Evolutionary conservation across 169 alveolate genomes (phyloP).

Genomic region (Cystoisospora suis): DNA sequence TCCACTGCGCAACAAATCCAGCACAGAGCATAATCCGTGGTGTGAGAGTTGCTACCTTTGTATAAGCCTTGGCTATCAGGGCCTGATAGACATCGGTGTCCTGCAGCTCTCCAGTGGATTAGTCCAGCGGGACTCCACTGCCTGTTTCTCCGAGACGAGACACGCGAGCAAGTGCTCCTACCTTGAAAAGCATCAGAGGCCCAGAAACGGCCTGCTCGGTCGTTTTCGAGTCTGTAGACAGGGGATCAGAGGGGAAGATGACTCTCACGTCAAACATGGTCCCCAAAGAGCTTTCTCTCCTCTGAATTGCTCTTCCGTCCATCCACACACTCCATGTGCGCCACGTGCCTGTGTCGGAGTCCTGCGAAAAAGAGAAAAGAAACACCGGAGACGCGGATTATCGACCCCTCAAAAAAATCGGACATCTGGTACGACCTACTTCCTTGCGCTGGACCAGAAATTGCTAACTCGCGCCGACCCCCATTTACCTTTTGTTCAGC

Average conservation of each 20-base stretch:
- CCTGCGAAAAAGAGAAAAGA: background rate
- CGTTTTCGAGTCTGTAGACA: background rate
- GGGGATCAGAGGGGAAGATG: constrained; percentile 37
- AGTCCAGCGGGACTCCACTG: too few species aligned
- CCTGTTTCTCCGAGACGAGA: too few species aligned
- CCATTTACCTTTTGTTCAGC: constrained; percentile 19
- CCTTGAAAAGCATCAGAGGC: constrained; percentile 52
- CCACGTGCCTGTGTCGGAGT: constrained; percentile 52
- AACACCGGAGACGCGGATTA: background rate
- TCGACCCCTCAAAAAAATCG: background rate
- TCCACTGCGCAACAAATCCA: constrained; percentile 43
- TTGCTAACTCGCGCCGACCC: background rate
- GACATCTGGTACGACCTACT: background rate
- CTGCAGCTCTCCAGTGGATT: too few species aligned
- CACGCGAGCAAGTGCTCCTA: too few species aligned
- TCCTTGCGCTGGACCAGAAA: background rate
- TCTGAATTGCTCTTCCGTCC: constrained; percentile 52
- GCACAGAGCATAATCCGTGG: too few species aligned
- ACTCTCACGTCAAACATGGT: constrained; percentile 41
- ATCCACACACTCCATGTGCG: constrained; percentile 43
- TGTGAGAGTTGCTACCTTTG: too few species aligned
- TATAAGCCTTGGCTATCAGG: too few species aligned
- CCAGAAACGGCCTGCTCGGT: background rate
- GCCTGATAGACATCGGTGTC: too few species aligned
- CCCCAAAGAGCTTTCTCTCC: constrained; percentile 40